These are phyloP conservation scores for Phyllosticta citribraziliensis DNA, from an alignment of 2,329 filamentous ascomycete genomes.

Conservation along the genomic window DNA sequence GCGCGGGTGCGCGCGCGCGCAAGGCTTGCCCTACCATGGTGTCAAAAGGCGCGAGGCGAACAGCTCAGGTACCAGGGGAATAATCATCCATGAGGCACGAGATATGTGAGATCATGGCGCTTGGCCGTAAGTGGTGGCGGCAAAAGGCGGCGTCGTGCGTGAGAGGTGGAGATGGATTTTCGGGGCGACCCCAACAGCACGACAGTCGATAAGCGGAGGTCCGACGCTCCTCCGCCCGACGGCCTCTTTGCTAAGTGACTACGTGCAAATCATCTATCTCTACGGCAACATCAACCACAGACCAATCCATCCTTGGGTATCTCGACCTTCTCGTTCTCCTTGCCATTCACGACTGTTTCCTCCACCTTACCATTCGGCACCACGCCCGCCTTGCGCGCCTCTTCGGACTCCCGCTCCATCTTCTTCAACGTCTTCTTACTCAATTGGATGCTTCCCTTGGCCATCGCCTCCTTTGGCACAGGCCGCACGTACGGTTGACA, in stretches of 20 bases:
- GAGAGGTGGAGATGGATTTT: neutral
- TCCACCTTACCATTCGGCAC: constrained; percentile 20
- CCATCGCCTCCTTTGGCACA: constrained; percentile 75
- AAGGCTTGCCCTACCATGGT: constrained; percentile 6
- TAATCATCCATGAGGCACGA: neutral
- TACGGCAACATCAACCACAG: constrained; percentile 13
- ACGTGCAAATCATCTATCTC: neutral
- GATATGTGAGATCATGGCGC: neutral
- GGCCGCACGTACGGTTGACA: constrained; percentile 81
- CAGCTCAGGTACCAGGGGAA: neutral
- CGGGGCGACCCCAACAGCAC: neutral
- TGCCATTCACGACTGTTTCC: constrained; percentile 12
- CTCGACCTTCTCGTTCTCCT: constrained; percentile 20
- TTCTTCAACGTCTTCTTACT: constrained; percentile 55
- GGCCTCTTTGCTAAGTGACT: neutral
- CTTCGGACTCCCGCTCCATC: constrained; percentile 31
- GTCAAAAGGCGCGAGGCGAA: neutral
- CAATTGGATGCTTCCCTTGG: constrained; percentile 64
- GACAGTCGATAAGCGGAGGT: neutral
- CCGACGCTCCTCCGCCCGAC: neutral
- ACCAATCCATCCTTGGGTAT: constrained; percentile 36
- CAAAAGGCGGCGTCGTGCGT: neutral
- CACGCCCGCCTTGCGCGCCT: constrained; percentile 19
- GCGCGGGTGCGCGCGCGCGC: constrained; percentile 3
- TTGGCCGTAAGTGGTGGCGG: neutral